Base-by-base conservation (phyloP, 768 basidiomycete genomes). In the Trametes cinnabarina region DNA sequence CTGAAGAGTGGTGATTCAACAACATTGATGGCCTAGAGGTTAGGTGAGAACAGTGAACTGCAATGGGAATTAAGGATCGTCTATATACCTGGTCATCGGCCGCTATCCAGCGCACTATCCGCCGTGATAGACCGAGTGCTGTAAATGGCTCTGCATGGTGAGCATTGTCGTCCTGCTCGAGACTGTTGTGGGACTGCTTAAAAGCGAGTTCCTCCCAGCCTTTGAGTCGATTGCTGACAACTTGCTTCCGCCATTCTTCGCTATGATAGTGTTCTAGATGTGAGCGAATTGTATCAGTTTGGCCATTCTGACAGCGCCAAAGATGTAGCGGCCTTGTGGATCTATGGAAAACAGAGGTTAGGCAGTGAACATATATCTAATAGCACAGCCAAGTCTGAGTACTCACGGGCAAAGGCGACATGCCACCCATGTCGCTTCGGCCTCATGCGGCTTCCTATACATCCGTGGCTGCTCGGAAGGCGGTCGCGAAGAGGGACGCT, bases 71-170 rank as follows among this genome's bases (percentile, higher is more conserved):
- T 10, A 12, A 3, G 47, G 57, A 25, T 39, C 12, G 22, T 48
- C 20, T n/a, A 64, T 63, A 22, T 65, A 74, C 76, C 64, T 76
- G 74, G 65, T 77, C 71, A 60, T 72, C 68, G 4, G 61, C 66
- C 0, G 59, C 66, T 37, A 73, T 61, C 69, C 68, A 71, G 3
- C 60, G 58, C 6, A 66, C 47, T 0, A 71, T 61, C 14, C 48
- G 43, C 42, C 63, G 37, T 10, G 58, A 47, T 49, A 67, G 70
- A 19, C 46, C 64, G 1, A 69, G 67, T 4, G 69, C n/a, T 2
- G 62, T 49, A 44, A 69, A 71, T 25, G 40, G 49, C 35, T 51
- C 56, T 14, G 35, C 30, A 4, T 55, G 22, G 0, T 26, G 32
- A 17, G 40, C 30, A n/a, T 11, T n/a, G 22, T 19, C 12, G 42